These are phyloP conservation scores for Arachis stenosperma DNA, from an alignment of 306 rosid genomes.

Conservation along the genomic window DNA sequence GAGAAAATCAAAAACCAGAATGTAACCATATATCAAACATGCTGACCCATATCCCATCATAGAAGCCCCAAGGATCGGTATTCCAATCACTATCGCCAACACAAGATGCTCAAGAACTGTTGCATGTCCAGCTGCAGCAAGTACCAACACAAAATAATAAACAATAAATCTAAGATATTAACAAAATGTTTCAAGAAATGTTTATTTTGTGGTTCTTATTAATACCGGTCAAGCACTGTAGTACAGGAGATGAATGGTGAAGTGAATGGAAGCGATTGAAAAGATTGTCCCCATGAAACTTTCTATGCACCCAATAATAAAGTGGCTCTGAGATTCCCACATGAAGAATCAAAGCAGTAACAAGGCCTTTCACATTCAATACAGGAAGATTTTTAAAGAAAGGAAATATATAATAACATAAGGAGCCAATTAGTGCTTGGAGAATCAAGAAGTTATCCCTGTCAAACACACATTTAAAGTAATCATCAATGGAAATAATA, in stretches of 20 bases:
- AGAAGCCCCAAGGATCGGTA: slow-evolving; percentile 65
- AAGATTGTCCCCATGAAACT: slow-evolving; percentile 53
- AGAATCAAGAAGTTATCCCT: slow-evolving; percentile 91
- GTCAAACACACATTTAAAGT: not conserved
- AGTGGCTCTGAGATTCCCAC: slow-evolving; percentile 83
- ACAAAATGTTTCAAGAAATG: no score
- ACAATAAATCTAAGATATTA: not conserved
- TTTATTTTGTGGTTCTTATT: slow-evolving; percentile 4
- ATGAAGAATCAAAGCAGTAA: slow-evolving; percentile 60
- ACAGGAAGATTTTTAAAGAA: slow-evolving; percentile 56
- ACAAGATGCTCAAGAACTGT: slow-evolving; percentile 71
- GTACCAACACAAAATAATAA: not conserved
- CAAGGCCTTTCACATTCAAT: slow-evolving; percentile 64
- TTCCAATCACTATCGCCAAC: slow-evolving; percentile 54
- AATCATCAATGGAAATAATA: not conserved
- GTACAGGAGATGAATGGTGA: slow-evolving; percentile 83
- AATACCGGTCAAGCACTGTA: slow-evolving; percentile 64
- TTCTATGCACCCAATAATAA: slow-evolving; percentile 69
- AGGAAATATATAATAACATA: slow-evolving; percentile 56
- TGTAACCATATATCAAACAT: slow-evolving; percentile 50
- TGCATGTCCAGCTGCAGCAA: slow-evolving; percentile 65
- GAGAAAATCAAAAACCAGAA: slow-evolving; percentile 68
- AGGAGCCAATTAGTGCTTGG: slow-evolving; percentile 55
- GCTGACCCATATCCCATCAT: slow-evolving; percentile 77
- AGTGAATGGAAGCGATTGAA: slow-evolving; percentile 72